Evolutionary conservation across 495 filamentous ascomycete species (phyloP), one percentile per base, ranked within the genome.

Genomic region (Aspergillus sclerotioniger): DNA sequence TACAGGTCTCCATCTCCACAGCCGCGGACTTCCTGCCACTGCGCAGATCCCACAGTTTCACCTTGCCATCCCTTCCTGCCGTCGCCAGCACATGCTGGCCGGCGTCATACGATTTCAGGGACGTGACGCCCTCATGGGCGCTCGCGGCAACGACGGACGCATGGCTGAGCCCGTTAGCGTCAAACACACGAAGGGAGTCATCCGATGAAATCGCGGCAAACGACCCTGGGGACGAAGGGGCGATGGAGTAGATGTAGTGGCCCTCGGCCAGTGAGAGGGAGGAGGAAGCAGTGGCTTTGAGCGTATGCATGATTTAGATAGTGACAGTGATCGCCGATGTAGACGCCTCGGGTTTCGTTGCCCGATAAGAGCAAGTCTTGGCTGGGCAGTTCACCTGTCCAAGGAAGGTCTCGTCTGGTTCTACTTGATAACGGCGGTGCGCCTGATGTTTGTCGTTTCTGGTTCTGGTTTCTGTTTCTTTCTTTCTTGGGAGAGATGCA

Each of bases 131-230:
- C 8, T 59, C 62, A 45, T 81, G 75, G n/a, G 71, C 64, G 47
- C 71, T 64, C 8, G 56, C 31, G 3, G 69, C 64, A 32, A 73
- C 55, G 33, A 76, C 65, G 17, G 71, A 69, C 7, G 68, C 65
- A 47, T 70, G 67, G 25, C 69, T 57, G 35, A 83, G 69, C 48
- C 66, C 62, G 17, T 71, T 53, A 20, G 70, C 70, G 61, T 81
- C 76, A 56, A 83, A 71, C 1, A 81, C 53, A 21, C 80, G 77
- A 46, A 84, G 64, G 10, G 81, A 82, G 67, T 84, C 79, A 67
- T 82, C 80, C n/a, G 81, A 84, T 3, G 80, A 78, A 57, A 84
- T 82, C 13, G 76, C 76, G 4, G 79, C 81, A 51, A 84, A 73
- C 6, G 60, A 57, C 7, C 62, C 65, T 8, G 65, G 62, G 7